Evolutionary conservation across 148 eudicot species (phyloP), one percentile per base, ranked within the genome.

Genomic region (Chenopodium berlandieri): DNA sequence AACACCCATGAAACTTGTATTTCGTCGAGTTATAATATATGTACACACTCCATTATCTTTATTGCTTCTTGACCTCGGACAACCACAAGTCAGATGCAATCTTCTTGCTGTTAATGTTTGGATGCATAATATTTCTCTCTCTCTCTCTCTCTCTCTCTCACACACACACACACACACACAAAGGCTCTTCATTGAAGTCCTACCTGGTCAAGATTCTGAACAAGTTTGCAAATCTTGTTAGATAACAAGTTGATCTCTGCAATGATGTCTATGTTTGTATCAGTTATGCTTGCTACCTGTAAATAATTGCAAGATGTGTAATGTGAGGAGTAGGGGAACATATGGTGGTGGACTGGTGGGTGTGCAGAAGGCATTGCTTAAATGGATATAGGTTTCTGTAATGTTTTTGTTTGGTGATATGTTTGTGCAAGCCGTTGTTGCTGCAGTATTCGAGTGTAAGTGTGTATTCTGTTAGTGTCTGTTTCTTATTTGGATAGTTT

Each of bases 401-500:
- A 30, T 9, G 22, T 50, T 58, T 62, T 7, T 62, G 34, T 52
- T 71, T 71, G 19, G 34, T n/a, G 37, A 64, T 34, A 37, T 58
- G 68, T 60, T 22, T 77, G 13, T 63, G 46, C 71, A 37, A 77
- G 47, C 19, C 25, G 19, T 62, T 11, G 60, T 4, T 47, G 32
- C 22, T 80, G 71, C 71, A 25, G 20, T 71, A 50, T 37, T 19
- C 9, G n/a, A 60, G 65, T 62, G 13, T 79, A 72, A 67, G 20
- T 40, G 65, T 62, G 22, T 71, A 80, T 67, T 23, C 46, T 70
- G 31, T 9, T 76, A 40, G 60, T 20, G 34, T n/a, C 37, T 46
- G 60, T 54, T 81, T 75, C 78, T 76, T 25, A 69, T 62, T 44
- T n/a, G 23, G 22, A 50, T 16, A 71, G 44, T 84, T 78, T 85